phyloP scores from a whole-genome alignment of 305 asterid species.

The Salvia sclarea region DNA sequence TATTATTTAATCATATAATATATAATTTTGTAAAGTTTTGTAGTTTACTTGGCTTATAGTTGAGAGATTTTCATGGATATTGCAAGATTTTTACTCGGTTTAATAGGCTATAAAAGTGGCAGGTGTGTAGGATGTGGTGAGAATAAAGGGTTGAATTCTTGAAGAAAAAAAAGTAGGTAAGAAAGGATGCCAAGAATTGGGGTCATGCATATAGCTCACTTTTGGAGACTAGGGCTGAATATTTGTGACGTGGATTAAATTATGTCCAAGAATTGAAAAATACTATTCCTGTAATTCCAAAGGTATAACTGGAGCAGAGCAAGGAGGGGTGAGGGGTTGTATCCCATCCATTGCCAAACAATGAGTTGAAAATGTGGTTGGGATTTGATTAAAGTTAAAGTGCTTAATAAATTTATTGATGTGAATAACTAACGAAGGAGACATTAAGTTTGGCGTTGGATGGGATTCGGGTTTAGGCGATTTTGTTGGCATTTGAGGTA shows the following conservation, averaged over 20 bases:
- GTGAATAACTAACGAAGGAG: neutral
- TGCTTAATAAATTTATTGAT: too few species aligned
- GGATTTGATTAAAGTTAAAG: neutral
- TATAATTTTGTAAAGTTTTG: neutral
- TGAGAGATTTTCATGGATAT: neutral
- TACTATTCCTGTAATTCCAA: neutral
- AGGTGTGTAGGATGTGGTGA: conserved; percentile 1
- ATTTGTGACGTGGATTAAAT: neutral
- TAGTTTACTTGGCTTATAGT: neutral
- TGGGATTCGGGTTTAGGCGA: neutral
- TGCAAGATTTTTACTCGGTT: neutral
- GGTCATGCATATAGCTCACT: neutral
- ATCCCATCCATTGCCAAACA: neutral
- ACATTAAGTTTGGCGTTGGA: neutral
- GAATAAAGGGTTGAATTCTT: neutral
- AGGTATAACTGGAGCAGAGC: neutral
- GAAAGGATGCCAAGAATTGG: neutral
- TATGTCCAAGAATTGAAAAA: neutral
- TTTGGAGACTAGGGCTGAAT: neutral
- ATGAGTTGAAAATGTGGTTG: neutral
- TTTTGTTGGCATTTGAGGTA: neutral
- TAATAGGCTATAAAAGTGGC: neutral
- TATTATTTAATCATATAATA: neutral
- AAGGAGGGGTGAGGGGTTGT: neutral
- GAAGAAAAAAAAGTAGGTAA: conserved; percentile 17